phyloP scores from a whole-genome alignment of 2,329 filamentous ascomycete species.

The Cercospora zeina region DNA sequence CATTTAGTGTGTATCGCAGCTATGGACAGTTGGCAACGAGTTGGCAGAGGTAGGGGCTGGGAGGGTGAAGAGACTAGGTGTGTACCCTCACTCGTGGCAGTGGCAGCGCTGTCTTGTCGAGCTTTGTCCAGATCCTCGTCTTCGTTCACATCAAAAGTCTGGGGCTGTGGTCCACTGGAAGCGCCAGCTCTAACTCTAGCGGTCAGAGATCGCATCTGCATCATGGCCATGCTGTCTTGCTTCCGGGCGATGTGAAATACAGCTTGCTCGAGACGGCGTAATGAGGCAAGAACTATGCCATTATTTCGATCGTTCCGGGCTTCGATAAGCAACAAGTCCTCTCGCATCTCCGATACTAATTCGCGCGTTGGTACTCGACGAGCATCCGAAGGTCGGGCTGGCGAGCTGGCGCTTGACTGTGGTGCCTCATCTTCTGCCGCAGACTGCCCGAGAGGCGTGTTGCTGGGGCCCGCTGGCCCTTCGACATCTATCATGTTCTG shows the following conservation, averaged over 20 bases:
- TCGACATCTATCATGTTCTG: neutral
- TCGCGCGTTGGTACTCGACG: neutral
- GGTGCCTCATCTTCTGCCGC: neutral
- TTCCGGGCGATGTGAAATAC: neutral
- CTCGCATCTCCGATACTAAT: neutral
- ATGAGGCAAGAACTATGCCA: neutral
- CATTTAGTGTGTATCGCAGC: neutral
- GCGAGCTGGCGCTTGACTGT: neutral
- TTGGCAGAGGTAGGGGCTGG: too few species aligned
- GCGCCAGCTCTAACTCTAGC: neutral
- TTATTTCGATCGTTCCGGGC: neutral
- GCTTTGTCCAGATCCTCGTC: neutral
- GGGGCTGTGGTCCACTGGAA: slow-evolving; percentile 9
- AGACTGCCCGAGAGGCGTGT: neutral
- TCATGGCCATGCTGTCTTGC: neutral
- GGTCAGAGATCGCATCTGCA: neutral
- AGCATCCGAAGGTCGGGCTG: neutral
- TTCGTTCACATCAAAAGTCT: neutral
- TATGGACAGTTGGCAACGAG: neutral
- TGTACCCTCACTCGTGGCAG: neutral
- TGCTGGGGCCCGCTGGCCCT: neutral
- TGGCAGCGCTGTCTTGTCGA: slow-evolving; percentile 6
- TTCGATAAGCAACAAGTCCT: neutral
- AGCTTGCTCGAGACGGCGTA: neutral
- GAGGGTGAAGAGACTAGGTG: too few species aligned